Evolutionary conservation across 768 basidiomycete genomes (phyloP).

Genomic region (Hebeloma cylindrosporum): DNA sequence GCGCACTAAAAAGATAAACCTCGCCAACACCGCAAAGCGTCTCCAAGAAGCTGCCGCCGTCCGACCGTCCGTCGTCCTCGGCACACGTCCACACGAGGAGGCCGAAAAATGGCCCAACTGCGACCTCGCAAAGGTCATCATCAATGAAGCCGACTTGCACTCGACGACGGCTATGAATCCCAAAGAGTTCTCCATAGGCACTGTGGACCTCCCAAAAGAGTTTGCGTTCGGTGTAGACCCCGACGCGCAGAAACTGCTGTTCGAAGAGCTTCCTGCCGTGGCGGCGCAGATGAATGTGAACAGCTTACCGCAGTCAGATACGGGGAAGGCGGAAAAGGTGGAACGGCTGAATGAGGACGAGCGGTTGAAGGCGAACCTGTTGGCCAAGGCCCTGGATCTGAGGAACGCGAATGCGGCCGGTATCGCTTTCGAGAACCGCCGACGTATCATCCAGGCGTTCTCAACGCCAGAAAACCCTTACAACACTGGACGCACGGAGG

Average conservation of each 20-base stretch:
- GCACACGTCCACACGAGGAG: slow-evolving; percentile 64
- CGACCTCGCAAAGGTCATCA: slow-evolving; percentile 62
- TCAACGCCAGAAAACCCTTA: slow-evolving; percentile 64
- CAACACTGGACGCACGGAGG: slow-evolving; percentile 83
- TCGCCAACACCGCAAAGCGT: slow-evolving; percentile 45
- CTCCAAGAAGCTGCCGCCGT: slow-evolving; percentile 35
- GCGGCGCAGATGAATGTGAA: slow-evolving; percentile 23
- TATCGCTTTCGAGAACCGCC: slow-evolving; percentile 85
- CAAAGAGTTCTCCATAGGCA: slow-evolving; percentile 30
- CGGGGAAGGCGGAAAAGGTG: slow-evolving; percentile 8
- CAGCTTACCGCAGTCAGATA: neutral
- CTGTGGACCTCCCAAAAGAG: slow-evolving; percentile 49
- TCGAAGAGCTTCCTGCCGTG: slow-evolving; percentile 63
- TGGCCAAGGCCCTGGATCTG: slow-evolving; percentile 77
- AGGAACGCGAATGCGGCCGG: slow-evolving; percentile 85
- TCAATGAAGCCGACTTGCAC: slow-evolving; percentile 52
- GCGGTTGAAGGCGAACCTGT: slow-evolving; percentile 46
- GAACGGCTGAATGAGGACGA: slow-evolving; percentile 32
- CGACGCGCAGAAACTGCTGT: slow-evolving; percentile 59
- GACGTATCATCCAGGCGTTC: slow-evolving; percentile 76
- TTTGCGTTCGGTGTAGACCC: slow-evolving; percentile 68
- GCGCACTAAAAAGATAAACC: slow-evolving; percentile 31
- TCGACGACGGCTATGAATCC: slow-evolving; percentile 25
- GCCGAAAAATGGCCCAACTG: slow-evolving; percentile 60
- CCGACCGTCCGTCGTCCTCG: slow-evolving; percentile 71